Percentiles rank a stretch among this genome's conserved stretches.
Evolutionary conservation across 2,329 filamentous ascomycete species (phyloP).

Genomic region (Penicillium sp.): DNA sequence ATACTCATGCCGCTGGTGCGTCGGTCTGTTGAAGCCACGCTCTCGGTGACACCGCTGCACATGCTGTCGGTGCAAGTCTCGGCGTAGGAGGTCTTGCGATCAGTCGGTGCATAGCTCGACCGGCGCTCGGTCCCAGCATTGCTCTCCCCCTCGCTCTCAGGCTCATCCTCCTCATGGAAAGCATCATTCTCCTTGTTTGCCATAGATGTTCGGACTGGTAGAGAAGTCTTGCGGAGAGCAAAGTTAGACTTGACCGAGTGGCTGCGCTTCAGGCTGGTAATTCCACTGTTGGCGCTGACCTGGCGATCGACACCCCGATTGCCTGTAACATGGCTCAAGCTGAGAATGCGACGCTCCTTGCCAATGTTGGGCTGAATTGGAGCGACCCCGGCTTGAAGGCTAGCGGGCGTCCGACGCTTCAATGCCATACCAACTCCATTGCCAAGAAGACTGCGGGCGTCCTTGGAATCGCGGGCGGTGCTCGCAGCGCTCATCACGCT

Average conservation of each 20-base stretch:
- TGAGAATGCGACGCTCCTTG: constrained; percentile 79
- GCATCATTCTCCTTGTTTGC: constrained; percentile 67
- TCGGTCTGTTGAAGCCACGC: constrained; percentile 47
- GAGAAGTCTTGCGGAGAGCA: constrained; percentile 70
- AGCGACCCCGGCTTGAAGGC: constrained; percentile 49
- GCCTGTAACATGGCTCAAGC: constrained; percentile 85
- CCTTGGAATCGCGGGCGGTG: constrained; percentile 43
- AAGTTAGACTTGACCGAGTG: constrained; percentile 75
- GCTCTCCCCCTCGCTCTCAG: constrained; percentile 53
- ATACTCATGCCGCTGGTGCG: constrained; percentile 50
- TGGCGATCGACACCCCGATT: constrained; percentile 59
- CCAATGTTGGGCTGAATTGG: constrained; percentile 54
- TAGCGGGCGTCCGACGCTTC: constrained; percentile 59
- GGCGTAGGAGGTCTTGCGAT: constrained; percentile 37
- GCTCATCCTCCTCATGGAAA: constrained; percentile 69
- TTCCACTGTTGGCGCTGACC: constrained; percentile 44
- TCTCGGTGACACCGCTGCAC: constrained; percentile 46
- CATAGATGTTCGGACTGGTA: constrained; percentile 60
- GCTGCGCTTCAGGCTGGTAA: constrained; percentile 72
- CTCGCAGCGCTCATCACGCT: constrained; percentile 44
- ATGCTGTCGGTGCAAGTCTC: constrained; percentile 50
- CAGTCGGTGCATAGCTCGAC: constrained; percentile 50
- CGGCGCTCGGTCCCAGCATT: constrained; percentile 57
- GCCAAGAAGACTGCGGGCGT: constrained; percentile 45
- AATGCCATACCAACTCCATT: constrained; percentile 55